Conservation (phyloP, 2,329 filamentous ascomycete genomes). For the Trichoderma harzianum region DNA sequence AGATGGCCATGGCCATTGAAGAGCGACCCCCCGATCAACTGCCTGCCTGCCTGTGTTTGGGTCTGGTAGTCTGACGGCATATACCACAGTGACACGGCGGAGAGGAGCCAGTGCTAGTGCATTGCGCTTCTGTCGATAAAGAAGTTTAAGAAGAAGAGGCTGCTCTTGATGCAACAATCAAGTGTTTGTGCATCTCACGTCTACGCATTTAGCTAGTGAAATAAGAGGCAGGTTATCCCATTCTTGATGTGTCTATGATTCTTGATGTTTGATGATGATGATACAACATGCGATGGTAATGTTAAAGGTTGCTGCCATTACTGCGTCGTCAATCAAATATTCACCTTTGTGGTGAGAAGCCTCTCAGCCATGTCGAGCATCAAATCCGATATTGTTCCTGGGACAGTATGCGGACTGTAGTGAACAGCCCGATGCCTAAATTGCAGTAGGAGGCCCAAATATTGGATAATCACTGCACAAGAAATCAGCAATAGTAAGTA, state of each 20-base stretch:
- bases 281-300: neutral
- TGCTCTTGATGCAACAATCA: conserved; percentile 25
- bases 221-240: conserved; percentile 12
- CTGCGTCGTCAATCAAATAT: neutral
- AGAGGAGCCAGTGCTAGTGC: conserved; percentile 27
- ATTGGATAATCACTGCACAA: neutral
- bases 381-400: neutral
- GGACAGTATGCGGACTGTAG: neutral
- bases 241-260: neutral
- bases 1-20: conserved; percentile 17
- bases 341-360: neutral
- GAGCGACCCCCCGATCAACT: conserved; percentile 11
- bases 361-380: neutral
- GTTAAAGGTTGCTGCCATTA: neutral
- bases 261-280: neutral
- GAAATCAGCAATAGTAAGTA: neutral
- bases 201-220: conserved; percentile 22
- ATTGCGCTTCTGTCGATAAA: conserved; percentile 18
- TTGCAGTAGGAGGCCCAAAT: neutral
- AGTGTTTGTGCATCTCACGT: conserved; percentile 27
- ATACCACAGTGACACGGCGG: neutral
- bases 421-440: neutral
- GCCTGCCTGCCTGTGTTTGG: neutral
- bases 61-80: conserved; percentile 5
- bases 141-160: conserved; percentile 11